Evolutionary conservation across 2,329 filamentous ascomycete species (phyloP), one percentile per base, ranked within the genome.

Genomic region (Lomentospora prolificans): DNA sequence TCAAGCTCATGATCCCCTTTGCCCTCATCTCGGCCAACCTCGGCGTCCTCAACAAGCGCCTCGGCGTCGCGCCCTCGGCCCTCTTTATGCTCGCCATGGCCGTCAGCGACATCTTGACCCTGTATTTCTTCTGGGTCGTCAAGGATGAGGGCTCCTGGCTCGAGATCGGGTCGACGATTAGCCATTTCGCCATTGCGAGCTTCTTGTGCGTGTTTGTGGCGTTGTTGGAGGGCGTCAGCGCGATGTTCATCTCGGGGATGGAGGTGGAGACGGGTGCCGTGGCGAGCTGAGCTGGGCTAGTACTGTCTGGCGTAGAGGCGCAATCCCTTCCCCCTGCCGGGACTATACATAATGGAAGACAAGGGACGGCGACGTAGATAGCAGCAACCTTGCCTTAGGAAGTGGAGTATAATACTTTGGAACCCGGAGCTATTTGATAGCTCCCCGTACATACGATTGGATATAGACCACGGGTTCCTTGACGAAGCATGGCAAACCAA

Each of bases 81-180:
- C 74, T 99, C 3, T 96, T 97, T 72, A 96, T 96, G 86, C 75
- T 92, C 2, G 90, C 95, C 53, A 95, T 96, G 82, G 88, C 87
- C 0, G 82, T 95, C 53, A 91, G 87, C 58, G 94, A 99, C 67
- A 82, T 96, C 52, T 78, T 97, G 67, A 97, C 94, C 3, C 77
- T 99, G 54, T 89, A 94, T 64, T 99, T 99, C 75, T 99, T 99
- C 72, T 99, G 89, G 84, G 89, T 96, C 64, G 94, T 99, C 50
- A 88, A 87, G 64, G 94, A 99, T 63, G 94, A 99, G 67, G 94
- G 94, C 0, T 94, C 87, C 22, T 99, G 94, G 94, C 73, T 99
- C 58, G 94, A 99, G 67, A 99, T 99, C 66, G 94, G 94, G 30
- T 95, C 90, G 27, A 96, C 90, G 3, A 99, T 99, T 61, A 95